Evolutionary conservation across 208 protist genomes (phyloP).

Genomic region (Trypanosoma grayi): DNA sequence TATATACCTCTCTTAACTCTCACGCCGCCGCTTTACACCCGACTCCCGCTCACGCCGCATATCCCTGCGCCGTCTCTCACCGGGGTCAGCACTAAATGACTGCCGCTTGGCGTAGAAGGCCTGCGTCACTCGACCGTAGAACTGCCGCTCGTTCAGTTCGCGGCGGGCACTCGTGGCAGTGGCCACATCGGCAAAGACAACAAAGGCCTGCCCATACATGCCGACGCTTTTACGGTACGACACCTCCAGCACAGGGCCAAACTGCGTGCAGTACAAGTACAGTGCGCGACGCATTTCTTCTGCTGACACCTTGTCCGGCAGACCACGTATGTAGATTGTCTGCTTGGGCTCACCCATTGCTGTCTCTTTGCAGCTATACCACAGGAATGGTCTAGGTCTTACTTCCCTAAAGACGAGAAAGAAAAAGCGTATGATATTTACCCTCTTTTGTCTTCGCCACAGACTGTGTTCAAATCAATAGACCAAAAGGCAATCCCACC

Average conservation of each 20-base stretch:
- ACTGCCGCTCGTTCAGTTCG: conserved; percentile 58
- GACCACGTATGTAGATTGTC: conserved; percentile 77
- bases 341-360: conserved; percentile 78
- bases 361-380: too few species aligned
- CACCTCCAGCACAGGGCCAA: conserved; percentile 74
- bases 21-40: conserved; percentile 14
- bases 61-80: conserved; percentile 63
- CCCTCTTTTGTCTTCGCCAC: too few species aligned
- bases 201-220: conserved; percentile 85
- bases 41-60: conserved; percentile 21
- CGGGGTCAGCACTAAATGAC: conserved; percentile 70
- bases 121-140: conserved; percentile 75
- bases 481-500: too few species aligned
- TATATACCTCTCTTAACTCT: conserved; percentile 1
- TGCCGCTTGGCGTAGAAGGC: conserved; percentile 74
- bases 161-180: conserved; percentile 71
- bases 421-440: too few species aligned
- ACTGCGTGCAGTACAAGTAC: conserved; percentile 86
- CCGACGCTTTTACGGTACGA: conserved; percentile 49
- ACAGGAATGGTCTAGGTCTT: too few species aligned
- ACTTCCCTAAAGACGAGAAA: too few species aligned
- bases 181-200: conserved; percentile 82
- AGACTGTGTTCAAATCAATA: too few species aligned
- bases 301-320: conserved; percentile 79
- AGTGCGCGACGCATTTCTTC: conserved; percentile 70